These are phyloP conservation scores for Thalassiosira mediterranea DNA, from an alignment of 352 stramenopile species.

Conservation along the genomic window DNA sequence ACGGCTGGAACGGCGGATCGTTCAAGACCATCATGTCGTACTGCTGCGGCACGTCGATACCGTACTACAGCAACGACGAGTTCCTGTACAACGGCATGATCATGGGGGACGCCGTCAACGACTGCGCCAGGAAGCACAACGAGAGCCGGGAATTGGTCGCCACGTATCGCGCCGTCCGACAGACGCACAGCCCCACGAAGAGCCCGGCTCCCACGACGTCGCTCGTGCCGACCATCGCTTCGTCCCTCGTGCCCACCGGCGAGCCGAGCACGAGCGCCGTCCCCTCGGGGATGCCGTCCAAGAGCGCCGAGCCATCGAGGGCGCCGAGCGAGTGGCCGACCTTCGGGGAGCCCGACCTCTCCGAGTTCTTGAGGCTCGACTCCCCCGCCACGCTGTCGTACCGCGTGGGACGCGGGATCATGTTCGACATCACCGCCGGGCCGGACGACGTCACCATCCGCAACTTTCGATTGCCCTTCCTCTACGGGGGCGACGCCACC, in stretches of 20 bases:
- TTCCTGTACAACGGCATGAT: conserved; percentile 17
- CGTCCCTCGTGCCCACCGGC: neutral
- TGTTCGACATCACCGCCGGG: conserved; percentile 40
- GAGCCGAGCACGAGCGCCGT: neutral
- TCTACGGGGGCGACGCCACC: conserved; percentile 13
- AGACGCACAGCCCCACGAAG: conserved; percentile 22
- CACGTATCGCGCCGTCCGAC: conserved; percentile 11
- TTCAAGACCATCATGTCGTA: conserved; percentile 60
- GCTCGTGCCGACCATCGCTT: neutral
- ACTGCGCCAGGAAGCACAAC: conserved; percentile 32
- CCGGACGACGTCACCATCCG: conserved; percentile 26
- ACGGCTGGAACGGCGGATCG: conserved; percentile 42
- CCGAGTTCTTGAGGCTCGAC: conserved; percentile 12
- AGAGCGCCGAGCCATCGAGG: neutral
- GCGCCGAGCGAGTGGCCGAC: conserved; percentile 11
- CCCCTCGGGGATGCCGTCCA: conserved; percentile 4
- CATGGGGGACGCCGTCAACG: conserved; percentile 25
- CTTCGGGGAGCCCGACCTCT: conserved; percentile 14
- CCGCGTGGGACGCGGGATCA: conserved; percentile 36
- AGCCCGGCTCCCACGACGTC: conserved; percentile 5
- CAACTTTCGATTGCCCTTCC: conserved; percentile 42
- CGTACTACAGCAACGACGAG: conserved; percentile 8
- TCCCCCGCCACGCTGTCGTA: conserved; percentile 10
- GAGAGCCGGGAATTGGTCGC: conserved; percentile 17
- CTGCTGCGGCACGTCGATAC: conserved; percentile 15